These are phyloP conservation scores for Elsinoe perseae DNA, from an alignment of 2,329 filamentous ascomycete species.

Conservation along the genomic window DNA sequence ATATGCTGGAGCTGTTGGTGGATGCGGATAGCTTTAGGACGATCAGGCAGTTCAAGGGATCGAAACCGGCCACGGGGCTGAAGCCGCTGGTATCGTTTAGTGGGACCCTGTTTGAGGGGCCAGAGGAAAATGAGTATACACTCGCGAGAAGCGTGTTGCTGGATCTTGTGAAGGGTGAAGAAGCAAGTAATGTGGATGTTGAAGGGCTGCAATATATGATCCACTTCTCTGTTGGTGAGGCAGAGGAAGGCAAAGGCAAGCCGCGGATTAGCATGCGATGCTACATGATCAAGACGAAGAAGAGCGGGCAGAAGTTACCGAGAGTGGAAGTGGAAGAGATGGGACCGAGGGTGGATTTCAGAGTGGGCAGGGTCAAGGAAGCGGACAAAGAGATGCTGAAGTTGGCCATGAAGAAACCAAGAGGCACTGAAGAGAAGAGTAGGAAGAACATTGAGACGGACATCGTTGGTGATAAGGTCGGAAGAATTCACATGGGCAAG, in stretches of 20 bases:
- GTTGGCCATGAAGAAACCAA: constrained; percentile 81
- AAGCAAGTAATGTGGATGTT: constrained; percentile 77
- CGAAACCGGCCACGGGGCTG: constrained; percentile 61
- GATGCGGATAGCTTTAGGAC: constrained; percentile 64
- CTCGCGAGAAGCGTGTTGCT: constrained; percentile 79
- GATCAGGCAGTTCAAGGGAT: constrained; percentile 64
- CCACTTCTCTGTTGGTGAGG: constrained; percentile 63
- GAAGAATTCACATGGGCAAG: constrained; percentile 81
- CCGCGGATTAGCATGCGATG: constrained; percentile 59
- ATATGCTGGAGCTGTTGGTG: constrained; percentile 88
- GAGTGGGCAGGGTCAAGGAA: constrained; percentile 70
- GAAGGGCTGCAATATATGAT: constrained; percentile 90
- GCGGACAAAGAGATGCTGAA: constrained; percentile 74
- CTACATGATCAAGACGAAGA: constrained; percentile 80
- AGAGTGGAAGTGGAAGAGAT: constrained; percentile 92
- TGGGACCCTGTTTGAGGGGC: constrained; percentile 78
- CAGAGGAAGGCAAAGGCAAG: constrained; percentile 36
- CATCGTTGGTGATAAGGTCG: constrained; percentile 90
- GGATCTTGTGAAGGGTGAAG: constrained; percentile 85
- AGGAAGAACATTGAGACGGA: constrained; percentile 98
- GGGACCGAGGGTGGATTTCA: constrained; percentile 87
- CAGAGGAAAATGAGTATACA: constrained; percentile 69
- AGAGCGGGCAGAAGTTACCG: constrained; percentile 70
- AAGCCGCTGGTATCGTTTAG: constrained; percentile 90
- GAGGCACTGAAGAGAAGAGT: constrained; percentile 57